Conservation (phyloP, 2,329 filamentous ascomycete species). For the Neurospora crassa region DNA sequence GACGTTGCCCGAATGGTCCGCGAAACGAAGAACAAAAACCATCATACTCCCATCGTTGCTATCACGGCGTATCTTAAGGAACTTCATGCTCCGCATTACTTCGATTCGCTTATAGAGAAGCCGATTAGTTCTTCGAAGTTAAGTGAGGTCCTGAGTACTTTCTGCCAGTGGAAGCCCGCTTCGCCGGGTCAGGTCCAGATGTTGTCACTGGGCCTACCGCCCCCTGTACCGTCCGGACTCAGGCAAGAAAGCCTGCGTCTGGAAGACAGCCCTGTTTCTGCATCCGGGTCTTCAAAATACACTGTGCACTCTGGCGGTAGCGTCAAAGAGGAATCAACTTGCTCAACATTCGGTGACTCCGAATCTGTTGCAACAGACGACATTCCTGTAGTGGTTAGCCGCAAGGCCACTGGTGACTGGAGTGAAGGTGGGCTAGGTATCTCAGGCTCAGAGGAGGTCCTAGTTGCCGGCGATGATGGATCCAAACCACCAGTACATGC, state of each 20-base stretch:
- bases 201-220: conserved; percentile 37
- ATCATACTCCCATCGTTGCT: conserved; percentile 87
- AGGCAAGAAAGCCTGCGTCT: conserved; percentile 52
- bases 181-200: conserved; percentile 34
- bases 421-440: conserved; percentile 72
- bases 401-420: conserved; percentile 70
- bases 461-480: conserved; percentile 24
- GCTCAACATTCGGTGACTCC: conserved; percentile 79
- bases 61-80: conserved; percentile 98
- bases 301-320: conserved; percentile 62
- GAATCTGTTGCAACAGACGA: conserved; percentile 74
- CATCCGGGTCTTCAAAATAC: conserved; percentile 65
- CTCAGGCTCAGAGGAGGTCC: conserved; percentile 45
- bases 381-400: conserved; percentile 62
- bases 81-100: conserved; percentile 87
- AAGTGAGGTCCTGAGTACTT: conserved; percentile 73
- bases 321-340: conserved; percentile 78
- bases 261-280: conserved; percentile 81
- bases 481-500: conserved; percentile 33
- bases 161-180: conserved; percentile 90
- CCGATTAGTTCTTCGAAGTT: conserved; percentile 89
- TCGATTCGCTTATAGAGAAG: conserved; percentile 92
- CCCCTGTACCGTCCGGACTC: conserved; percentile 53
- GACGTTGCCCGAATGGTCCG: conserved; percentile 97
- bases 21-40: conserved; percentile 91